phyloP scores from a whole-genome alignment of 2,329 filamentous ascomycete genomes.

The Hirsutella thompsonii region DNA sequence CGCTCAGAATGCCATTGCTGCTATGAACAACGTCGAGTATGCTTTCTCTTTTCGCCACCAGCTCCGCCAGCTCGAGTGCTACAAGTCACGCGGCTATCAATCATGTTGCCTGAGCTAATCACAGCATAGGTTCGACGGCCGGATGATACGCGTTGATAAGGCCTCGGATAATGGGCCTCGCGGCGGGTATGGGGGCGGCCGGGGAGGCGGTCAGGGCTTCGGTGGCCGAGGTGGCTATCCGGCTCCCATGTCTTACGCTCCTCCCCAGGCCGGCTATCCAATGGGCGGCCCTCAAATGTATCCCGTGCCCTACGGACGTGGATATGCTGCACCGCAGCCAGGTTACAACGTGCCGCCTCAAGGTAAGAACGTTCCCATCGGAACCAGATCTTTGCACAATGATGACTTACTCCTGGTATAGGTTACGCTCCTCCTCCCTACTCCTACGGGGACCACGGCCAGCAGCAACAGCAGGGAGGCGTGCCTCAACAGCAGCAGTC shows the following conservation, averaged over 20 bases:
- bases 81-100: background rate
- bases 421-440: slow-evolving; percentile 27
- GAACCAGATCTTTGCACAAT: background rate
- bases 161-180: slow-evolving; percentile 68
- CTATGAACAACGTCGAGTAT: slow-evolving; percentile 87
- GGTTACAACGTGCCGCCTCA: slow-evolving; percentile 25
- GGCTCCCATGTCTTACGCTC: slow-evolving; percentile 22
- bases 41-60: slow-evolving; percentile 20
- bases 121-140: slow-evolving; percentile 68
- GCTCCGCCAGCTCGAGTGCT: background rate
- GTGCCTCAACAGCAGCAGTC: slow-evolving; percentile 5
- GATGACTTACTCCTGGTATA: slow-evolving; percentile 6
- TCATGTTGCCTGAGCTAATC: background rate
- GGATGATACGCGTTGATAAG: slow-evolving; percentile 89
- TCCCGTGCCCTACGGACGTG: slow-evolving; percentile 22
- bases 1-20: slow-evolving; percentile 61
- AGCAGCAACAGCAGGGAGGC: slow-evolving; percentile 7
- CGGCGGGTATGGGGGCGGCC: slow-evolving; percentile 20
- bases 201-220: slow-evolving; percentile 25
- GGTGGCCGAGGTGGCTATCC: slow-evolving; percentile 33
- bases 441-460: slow-evolving; percentile 23
- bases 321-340: slow-evolving; percentile 21
- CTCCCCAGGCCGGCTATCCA: slow-evolving; percentile 23
- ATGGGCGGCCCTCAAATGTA: slow-evolving; percentile 23
- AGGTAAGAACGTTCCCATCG: slow-evolving; percentile 17